phyloP scores from a whole-genome alignment of 1,284 basidiomycete species.

The Cryptococcus sp. region DNA sequence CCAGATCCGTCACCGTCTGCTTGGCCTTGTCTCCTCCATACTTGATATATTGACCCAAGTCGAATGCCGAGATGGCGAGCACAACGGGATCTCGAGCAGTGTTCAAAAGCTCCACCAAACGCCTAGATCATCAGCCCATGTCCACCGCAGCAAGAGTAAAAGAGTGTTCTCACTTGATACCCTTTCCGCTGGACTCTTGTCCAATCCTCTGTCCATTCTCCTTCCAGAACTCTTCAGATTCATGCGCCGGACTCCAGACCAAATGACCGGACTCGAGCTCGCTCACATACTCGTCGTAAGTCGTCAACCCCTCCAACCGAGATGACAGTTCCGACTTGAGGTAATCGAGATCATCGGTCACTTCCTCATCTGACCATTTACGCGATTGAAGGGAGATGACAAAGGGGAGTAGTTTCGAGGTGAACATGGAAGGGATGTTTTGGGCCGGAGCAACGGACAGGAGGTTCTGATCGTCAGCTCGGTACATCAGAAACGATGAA shows the following conservation, averaged over 20 bases:
- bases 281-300: constrained; percentile 91
- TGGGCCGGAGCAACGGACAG: constrained; percentile 55
- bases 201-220: constrained; percentile 86
- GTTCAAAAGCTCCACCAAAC: constrained; percentile 64
- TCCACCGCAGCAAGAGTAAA: not conserved
- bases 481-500: constrained; percentile 1
- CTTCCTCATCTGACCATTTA: constrained; percentile 93
- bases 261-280: constrained; percentile 86
- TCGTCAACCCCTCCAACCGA: constrained; percentile 86
- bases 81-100: constrained; percentile 67
- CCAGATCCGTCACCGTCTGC: constrained; percentile 72
- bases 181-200: constrained; percentile 71
- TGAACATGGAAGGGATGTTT: constrained; percentile 89
- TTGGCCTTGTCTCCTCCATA: constrained; percentile 77
- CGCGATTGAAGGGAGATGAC: constrained; percentile 73
- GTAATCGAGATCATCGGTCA: constrained; percentile 83
- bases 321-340: constrained; percentile 73
- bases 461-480: constrained; percentile 60
- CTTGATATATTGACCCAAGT: constrained; percentile 90
- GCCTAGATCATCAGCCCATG: constrained; percentile 48
- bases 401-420: constrained; percentile 78
- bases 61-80: constrained; percentile 82
- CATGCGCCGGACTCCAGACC: constrained; percentile 91
- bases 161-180: constrained; percentile 60
- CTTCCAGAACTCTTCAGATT: constrained; percentile 96